Conservation (phyloP, 352 stramenopile species). For the Globisporangium carolinianum region DNA sequence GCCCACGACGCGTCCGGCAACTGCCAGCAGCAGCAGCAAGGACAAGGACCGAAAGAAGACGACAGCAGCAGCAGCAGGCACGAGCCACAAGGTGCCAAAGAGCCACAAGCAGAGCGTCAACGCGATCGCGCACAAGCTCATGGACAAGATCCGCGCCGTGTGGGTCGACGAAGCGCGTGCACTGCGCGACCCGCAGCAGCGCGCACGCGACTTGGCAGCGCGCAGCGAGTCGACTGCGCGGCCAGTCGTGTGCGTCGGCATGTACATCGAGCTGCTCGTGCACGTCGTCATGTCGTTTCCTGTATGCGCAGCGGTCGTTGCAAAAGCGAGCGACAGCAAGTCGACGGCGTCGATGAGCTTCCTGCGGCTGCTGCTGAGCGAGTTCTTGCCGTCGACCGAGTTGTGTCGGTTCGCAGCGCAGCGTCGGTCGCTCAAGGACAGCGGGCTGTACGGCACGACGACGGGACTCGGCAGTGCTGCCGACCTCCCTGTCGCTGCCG, state of each 20-base stretch:
- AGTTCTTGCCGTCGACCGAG: slow-evolving; percentile 68
- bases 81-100: slow-evolving; percentile 37
- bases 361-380: slow-evolving; percentile 47
- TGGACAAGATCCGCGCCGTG: slow-evolving; percentile 42
- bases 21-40: not conserved
- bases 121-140: slow-evolving; percentile 53
- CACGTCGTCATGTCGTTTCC: slow-evolving; percentile 71
- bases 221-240: slow-evolving; percentile 9
- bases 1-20: not conserved
- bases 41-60: slow-evolving; percentile 17
- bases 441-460: slow-evolving; percentile 33
- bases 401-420: slow-evolving; percentile 59
- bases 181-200: slow-evolving; percentile 8
- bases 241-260: slow-evolving; percentile 39
- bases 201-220: slow-evolving; percentile 3
- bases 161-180: slow-evolving; percentile 48
- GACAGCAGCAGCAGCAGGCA: slow-evolving; percentile 15
- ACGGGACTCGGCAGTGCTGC: slow-evolving; percentile 13
- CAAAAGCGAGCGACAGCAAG: slow-evolving; percentile 43
- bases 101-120: slow-evolving; percentile 60
- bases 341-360: slow-evolving; percentile 25
- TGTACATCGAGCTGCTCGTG: slow-evolving; percentile 65
- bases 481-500: slow-evolving; percentile 28
- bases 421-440: slow-evolving; percentile 46
- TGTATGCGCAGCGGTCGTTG: slow-evolving; percentile 55